phyloP scores from a whole-genome alignment of 768 basidiomycete species.

The Mycena vitilis region DNA sequence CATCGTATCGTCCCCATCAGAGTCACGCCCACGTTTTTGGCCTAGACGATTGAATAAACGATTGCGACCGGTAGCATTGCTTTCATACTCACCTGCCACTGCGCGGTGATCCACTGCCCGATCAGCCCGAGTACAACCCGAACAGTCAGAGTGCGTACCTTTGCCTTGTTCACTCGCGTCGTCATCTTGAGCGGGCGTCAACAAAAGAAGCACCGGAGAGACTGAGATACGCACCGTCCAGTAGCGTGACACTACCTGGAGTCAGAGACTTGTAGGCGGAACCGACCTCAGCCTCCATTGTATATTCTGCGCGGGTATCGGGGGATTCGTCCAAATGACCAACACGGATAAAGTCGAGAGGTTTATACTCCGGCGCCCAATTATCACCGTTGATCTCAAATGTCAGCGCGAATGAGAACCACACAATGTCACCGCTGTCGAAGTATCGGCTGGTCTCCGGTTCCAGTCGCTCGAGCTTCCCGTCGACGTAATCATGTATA shows the following conservation, averaged over 20 bases:
- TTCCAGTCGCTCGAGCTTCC: neutral
- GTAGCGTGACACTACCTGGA: neutral
- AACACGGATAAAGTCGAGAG: neutral
- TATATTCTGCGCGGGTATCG: neutral
- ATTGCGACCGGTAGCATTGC: neutral
- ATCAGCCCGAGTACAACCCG: no score
- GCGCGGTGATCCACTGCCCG: no score
- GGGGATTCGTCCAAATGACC: neutral
- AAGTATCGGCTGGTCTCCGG: neutral
- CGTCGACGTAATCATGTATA: conserved; percentile 7
- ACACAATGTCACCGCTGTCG: neutral
- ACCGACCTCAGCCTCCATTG: neutral
- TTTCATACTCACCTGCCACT: no score
- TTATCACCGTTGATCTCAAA: neutral
- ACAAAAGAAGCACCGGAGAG: no score
- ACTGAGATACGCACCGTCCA: neutral
- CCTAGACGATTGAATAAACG: neutral
- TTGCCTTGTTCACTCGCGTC: no score
- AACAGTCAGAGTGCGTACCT: no score
- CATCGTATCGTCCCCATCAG: conserved; percentile 9
- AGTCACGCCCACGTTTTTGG: neutral
- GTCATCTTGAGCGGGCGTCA: no score
- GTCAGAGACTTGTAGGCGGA: neutral
- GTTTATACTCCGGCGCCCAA: conserved; percentile 12
- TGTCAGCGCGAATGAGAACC: conserved; percentile 6